Base-by-base conservation (phyloP, 352 stramenopile genomes). In the Plasmopara muralis region DNA sequence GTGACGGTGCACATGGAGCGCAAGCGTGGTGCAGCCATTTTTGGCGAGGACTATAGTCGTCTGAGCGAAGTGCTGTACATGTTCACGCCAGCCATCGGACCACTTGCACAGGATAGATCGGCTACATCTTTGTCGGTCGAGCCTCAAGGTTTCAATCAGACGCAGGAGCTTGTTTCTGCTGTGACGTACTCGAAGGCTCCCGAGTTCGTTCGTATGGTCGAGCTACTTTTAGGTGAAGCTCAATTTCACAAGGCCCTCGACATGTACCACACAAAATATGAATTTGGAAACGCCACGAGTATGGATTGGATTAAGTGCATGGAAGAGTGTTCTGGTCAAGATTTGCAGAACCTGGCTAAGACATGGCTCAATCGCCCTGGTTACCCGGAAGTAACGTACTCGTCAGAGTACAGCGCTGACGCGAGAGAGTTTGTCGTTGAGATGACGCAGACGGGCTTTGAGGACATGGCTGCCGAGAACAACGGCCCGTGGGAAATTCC, bases 1-100 rank as follows among this genome's bases (percentile, higher is more conserved):
- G 78, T 89, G 28, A 89, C 78, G 12, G 78, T 89, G 42, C 78
- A 89, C 70, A 85, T 89, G 74, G 74, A 89, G 47, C 74, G 78
- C 54, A 85, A 86, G 68, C 71, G 78, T 43, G 74, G 34, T 29
- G 75, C 69, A 0, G 56, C 64, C 25, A 85, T 89, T 51, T 89
- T 89, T 50, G 78, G 78, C 9, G 54, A 80, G 39, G 75, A 87
- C 49, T 89, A 86, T 58, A 77, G 70, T 48, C 78, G 78, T 56
- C 60, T 89, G 54, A 83, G 68, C 29, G 74, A 86, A 62, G 75
- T 89, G 33, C 42, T 85, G 55, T 75, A 82, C 58, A 86, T 86
- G 78, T 86, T 80, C 48, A 85, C 70, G 13, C 78, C 78, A 13
- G 74, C 73, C 5, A 81, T 84, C n/a, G 78, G 78, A 42, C 75